Evolutionary conservation across 345 rosid genomes (phyloP).

Genomic region (Lumnitzera racemosa): DNA sequence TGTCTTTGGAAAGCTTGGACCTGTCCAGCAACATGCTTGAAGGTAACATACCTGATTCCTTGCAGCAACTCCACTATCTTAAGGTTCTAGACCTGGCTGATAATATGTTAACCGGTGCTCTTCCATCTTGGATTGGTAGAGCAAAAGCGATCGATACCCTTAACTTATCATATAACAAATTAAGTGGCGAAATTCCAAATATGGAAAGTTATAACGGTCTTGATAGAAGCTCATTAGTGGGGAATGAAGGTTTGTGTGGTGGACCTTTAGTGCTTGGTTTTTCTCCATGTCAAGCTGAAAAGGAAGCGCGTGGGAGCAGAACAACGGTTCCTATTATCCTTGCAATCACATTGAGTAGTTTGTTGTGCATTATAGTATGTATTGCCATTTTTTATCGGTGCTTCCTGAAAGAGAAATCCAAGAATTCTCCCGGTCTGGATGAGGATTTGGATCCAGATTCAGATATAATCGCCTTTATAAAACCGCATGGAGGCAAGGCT

Average conservation of each 20-base stretch:
- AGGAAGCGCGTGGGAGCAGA: not conserved
- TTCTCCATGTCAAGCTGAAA: conserved; percentile 6
- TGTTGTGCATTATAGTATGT: not conserved
- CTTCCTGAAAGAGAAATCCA: too few relatives aligned
- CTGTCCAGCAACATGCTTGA: conserved; percentile 6
- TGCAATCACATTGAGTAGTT: not conserved
- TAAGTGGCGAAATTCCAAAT: conserved; percentile 9
- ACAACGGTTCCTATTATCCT: not conserved
- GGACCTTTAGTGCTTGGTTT: conserved; percentile 1
- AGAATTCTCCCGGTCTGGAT: too few relatives aligned
- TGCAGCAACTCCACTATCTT: conserved; percentile 4
- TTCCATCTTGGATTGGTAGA: conserved; percentile 11
- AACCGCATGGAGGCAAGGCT: not conserved
- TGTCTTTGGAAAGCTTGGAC: conserved; percentile 7
- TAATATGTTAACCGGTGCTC: conserved; percentile 7
- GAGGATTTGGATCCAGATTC: too few relatives aligned
- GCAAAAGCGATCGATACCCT: not conserved
- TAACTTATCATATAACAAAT: conserved; percentile 9
- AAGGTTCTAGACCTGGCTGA: conserved; percentile 10
- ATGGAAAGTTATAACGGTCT: conserved; percentile 6
- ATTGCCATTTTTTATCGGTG: not conserved
- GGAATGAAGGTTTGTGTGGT: conserved; percentile 13
- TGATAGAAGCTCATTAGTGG: conserved; percentile 6
- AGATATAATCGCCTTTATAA: too few relatives aligned
- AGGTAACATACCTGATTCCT: conserved; percentile 9